Conservation (phyloP, 805 yeast species). For the Candida morakotiae region DNA sequence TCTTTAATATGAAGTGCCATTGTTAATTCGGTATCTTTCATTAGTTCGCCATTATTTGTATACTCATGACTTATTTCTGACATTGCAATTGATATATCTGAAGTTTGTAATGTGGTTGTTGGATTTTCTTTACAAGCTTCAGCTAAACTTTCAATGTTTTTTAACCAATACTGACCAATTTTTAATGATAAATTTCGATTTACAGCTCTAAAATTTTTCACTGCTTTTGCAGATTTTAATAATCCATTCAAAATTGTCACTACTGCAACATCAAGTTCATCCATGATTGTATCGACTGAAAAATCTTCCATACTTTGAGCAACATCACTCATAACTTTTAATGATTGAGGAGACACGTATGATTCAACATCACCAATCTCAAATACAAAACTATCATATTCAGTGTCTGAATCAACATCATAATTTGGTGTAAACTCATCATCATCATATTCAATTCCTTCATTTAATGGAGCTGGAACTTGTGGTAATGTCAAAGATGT, state of each 20-base stretch:
- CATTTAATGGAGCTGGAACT: conserved; percentile 20
- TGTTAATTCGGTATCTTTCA: conserved; percentile 11
- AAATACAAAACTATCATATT: conserved; percentile 51
- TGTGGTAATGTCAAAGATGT: conserved; percentile 65
- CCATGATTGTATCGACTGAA: conserved; percentile 51
- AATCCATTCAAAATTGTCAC: conserved; percentile 39
- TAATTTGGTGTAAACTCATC: conserved; percentile 29
- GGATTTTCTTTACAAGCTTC: conserved; percentile 1
- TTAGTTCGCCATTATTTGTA: conserved; percentile 3
- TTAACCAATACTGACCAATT: conserved; percentile 28
- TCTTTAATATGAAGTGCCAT: conserved; percentile 31
- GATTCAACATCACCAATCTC: conserved; percentile 51
- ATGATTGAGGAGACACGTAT: conserved; percentile 42
- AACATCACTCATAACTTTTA: conserved; percentile 36
- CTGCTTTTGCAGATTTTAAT: conserved; percentile 27
- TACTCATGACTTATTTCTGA: conserved; percentile 6
- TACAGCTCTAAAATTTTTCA: conserved; percentile 43
- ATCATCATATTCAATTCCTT: conserved; percentile 18
- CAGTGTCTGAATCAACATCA: conserved; percentile 34
- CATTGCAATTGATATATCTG: conserved; percentile 6
- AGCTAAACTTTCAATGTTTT: conserved; percentile 11
- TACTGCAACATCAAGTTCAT: conserved; percentile 59
- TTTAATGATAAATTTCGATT: conserved; percentile 41
- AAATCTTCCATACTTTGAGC: conserved; percentile 28
- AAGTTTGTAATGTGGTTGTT: neutral